phyloP scores from a whole-genome alignment of 441 rosid genomes.

The Hypseocharis bilobata region DNA sequence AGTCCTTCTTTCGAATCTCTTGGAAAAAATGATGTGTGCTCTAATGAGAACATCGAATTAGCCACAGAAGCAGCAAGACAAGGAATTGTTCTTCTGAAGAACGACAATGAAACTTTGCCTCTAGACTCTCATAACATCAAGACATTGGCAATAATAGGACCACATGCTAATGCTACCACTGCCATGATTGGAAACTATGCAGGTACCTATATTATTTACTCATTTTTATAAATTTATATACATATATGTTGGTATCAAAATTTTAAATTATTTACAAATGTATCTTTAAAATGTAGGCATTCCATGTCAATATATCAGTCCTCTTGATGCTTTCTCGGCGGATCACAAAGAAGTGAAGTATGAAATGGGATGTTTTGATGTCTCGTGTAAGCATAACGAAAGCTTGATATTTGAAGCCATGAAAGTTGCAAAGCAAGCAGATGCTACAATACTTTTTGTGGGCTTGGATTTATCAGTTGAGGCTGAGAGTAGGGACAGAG shows the following conservation, averaged over 20 bases:
- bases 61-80: slow-evolving; percentile 45
- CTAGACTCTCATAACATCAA: slow-evolving; percentile 6
- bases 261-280: no score
- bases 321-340: slow-evolving; percentile 27
- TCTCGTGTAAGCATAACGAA: slow-evolving; percentile 26
- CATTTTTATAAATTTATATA: no score
- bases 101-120: slow-evolving; percentile 36
- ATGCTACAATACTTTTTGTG: slow-evolving; percentile 34
- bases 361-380: slow-evolving; percentile 26
- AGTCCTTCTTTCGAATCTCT: slow-evolving; percentile 28
- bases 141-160: slow-evolving; percentile 45
- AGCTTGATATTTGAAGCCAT: slow-evolving; percentile 26
- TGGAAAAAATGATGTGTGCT: slow-evolving; percentile 36
- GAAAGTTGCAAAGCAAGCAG: slow-evolving; percentile 26
- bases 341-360: slow-evolving; percentile 17
- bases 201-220: slow-evolving; percentile 19
- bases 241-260: no score
- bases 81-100: slow-evolving; percentile 53
- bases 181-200: slow-evolving; percentile 51
- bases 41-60: slow-evolving; percentile 25
- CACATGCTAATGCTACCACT: slow-evolving; percentile 35
- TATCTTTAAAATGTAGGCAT: slow-evolving; percentile 16
- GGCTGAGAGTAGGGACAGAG: slow-evolving; percentile 37
- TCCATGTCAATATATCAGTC: slow-evolving; percentile 29
- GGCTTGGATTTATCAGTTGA: slow-evolving; percentile 36